Evolutionary conservation across 169 alveolate species (phyloP), one percentile per base, ranked within the genome.

Genomic region (Plasmodium vivax): DNA sequence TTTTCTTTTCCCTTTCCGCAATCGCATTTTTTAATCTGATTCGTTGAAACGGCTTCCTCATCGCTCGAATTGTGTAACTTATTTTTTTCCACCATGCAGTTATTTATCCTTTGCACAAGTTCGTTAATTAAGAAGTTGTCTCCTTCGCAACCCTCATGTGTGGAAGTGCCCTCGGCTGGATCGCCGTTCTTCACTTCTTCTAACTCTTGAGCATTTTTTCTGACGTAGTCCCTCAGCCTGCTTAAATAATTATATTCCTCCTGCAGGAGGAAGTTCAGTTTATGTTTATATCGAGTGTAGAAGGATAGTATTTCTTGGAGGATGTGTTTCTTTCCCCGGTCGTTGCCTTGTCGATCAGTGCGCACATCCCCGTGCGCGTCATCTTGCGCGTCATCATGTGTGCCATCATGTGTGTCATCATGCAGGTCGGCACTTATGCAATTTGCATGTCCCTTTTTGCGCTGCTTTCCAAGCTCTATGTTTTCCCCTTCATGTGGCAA

Each of bases 211-310:
- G 34, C 36, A 34, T 82, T 82, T 82, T 30, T 82, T 51, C 51
- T 23, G 12, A 87, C 68, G 45, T 54, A 9, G 43, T 32, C 80
- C 68, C 82, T 87, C 38, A 87, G 16, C 19, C 47, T 10, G 19
- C 81, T 54, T 87, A 87, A 87, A 41, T 87, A 87, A 75, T 87
- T 43, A 79, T 58, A 54, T 77, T 87, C 93, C 51, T 87, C 93
- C 47, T 75, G 27, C 32, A 87, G 71, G 14, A 87, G 51, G 51
- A 79, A 38, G 43, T 87, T 87, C 19, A 85, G 72, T 77, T 87
- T 87, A 74, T 77, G 4, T 45, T 77, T 87, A n/a, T 47, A 43
- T 56, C 54, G 41, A 75, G 77, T 41, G 47, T 87, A 87, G 71
- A 87, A 87, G 23, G 93, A 75, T 51, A 87, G 47, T 27, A 87